Evolutionary conservation across 2,329 filamentous ascomycete species (phyloP), one percentile per base, ranked within the genome.

Genomic region (Aspergillus sp.): DNA sequence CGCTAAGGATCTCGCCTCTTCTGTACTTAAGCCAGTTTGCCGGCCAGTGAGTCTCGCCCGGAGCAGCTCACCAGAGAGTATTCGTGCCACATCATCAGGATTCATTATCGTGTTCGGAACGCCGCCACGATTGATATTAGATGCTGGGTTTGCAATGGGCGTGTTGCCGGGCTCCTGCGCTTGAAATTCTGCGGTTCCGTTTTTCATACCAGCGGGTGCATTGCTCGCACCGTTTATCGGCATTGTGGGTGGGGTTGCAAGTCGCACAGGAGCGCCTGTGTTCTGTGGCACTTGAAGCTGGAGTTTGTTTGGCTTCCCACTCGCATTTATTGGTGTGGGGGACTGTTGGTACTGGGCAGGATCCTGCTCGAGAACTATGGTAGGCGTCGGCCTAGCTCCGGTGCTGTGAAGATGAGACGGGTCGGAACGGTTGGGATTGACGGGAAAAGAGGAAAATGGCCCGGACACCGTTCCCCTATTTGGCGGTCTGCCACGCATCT

Each of bases 401-500:
- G 70, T 68, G 44, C 72, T 78, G 32, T 78, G 72, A 30, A 72
- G 68, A 24, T 80, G 72, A 32, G 78, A 77, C 32, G 80, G 77
- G 5, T 76, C 78, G 12, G 79, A 75, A 5, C 75, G 76, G 62
- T 79, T 76, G 63, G 84, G 82, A 61, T 85, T 85, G 13, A 83
- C 85, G 3, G 88, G 86, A 62, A 89, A 89, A 0, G 89, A 88
- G 4, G 86, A 86, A 63, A 87, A 90, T 0, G 88, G 85, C 0
- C 85, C 85, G 13, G 84, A 80, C 0, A 82, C 80, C n/a, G 81
- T 83, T 24, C 86, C 83, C 65, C 88, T 90, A 55, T 87, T 89
- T 0, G 91, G 90, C 42, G 93, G 93, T 58, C 93, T 81, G 6
- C 93, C 92, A 62, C 92, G 81, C 13, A 89, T 81, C 71, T 93